Evolutionary conservation across 371 early-diverging fungal genomes (phyloP), one percentile per base, ranked within the genome.

Genomic region (Zancudomyces culisetae): DNA sequence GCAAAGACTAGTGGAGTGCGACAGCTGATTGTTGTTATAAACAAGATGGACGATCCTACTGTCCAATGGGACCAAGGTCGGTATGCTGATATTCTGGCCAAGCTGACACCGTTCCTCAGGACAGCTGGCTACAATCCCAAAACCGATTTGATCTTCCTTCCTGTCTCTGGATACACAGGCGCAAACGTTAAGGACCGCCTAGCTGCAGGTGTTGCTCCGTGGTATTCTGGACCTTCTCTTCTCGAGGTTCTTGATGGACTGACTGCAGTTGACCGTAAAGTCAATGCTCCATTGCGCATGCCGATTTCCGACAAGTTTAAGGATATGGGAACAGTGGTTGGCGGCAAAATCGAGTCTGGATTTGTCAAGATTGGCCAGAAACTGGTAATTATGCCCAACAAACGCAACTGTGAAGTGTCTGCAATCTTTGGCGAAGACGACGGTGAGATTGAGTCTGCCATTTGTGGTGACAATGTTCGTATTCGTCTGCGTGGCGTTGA

Each of bases 31-130:
- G 75, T 93, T 30, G 98, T 80, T 27, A 75, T 97, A 69, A 97
- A 97, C 80, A 97, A 97, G 78, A 97, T 97, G 98, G 98, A 97
- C 63, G 98, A 97, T 56, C 80, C 87, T 19, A 97, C 96, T 12
- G 96, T 97, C 24, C 51, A 68, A 48, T 97, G 96, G 96, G 76
- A 81, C 62, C 80, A 93, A 73, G 83, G 74, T 45, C 70, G 90
- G 55, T 97, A 89, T 63, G 89, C 94, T 59, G 96, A 97, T 60
- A 81, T 83, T 58, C 60, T 84, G 23, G 27, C 55, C 52, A 92
- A 90, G 64, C 63, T 93, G 30, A 65, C 83, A 35, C 91, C 91
- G 26, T 97, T 89, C 78, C 70, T 97, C 63, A 90, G 81, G 71
- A 69, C 68, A n/a, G 83, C 79, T 51, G 95, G 98, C 23, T 97